A percentile compares a stretch with the other conserved stretches of the same genome.
phyloP scores from a whole-genome alignment of 805 yeast genomes.

The Saccharomycopsis sp. region DNA sequence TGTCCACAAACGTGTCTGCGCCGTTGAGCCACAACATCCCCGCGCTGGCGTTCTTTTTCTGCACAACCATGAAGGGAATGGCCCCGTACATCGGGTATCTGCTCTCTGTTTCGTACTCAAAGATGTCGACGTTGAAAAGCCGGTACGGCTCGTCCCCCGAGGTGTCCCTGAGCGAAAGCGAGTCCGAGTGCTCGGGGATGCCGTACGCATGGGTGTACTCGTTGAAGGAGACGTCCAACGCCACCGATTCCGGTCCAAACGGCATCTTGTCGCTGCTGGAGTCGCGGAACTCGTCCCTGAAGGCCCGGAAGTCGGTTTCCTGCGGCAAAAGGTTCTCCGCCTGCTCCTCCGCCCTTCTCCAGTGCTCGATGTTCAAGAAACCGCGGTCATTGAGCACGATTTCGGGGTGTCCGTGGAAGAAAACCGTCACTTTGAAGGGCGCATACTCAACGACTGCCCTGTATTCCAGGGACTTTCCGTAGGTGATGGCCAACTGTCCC shows the following conservation, averaged over 20 bases:
- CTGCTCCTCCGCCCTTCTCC: constrained; percentile 43
- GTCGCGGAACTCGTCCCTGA: constrained; percentile 66
- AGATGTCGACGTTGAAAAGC: constrained; percentile 86
- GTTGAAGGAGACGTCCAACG: constrained; percentile 61
- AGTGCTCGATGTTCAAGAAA: constrained; percentile 79
- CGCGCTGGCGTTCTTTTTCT: constrained; percentile 46
- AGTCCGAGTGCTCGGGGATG: constrained; percentile 95
- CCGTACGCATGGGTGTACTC: constrained; percentile 71
- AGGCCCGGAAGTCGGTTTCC: constrained; percentile 62
- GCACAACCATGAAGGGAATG: constrained; percentile 80
- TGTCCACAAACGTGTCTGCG: constrained; percentile 88
- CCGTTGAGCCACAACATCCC: constrained; percentile 90
- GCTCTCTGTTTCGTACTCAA: constrained; percentile 82
- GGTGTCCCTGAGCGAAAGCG: constrained; percentile 69
- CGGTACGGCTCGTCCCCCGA: constrained; percentile 65
- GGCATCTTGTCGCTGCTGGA: constrained; percentile 58
- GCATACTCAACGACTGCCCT: constrained; percentile 36
- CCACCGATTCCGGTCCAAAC: constrained; percentile 87
- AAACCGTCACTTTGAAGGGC: constrained; percentile 47
- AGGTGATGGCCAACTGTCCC: constrained; percentile 25
- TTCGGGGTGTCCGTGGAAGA: constrained; percentile 38
- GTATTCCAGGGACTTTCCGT: constrained; percentile 36
- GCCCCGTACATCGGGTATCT: constrained; percentile 92
- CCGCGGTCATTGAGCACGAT: constrained; percentile 61
- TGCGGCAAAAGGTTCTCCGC: constrained; percentile 40